Percentiles rank a stretch among this genome's conserved stretches.
These are phyloP conservation scores for Fusarium sororula DNA, from an alignment of 2,329 filamentous ascomycete genomes.

Conservation along the genomic window DNA sequence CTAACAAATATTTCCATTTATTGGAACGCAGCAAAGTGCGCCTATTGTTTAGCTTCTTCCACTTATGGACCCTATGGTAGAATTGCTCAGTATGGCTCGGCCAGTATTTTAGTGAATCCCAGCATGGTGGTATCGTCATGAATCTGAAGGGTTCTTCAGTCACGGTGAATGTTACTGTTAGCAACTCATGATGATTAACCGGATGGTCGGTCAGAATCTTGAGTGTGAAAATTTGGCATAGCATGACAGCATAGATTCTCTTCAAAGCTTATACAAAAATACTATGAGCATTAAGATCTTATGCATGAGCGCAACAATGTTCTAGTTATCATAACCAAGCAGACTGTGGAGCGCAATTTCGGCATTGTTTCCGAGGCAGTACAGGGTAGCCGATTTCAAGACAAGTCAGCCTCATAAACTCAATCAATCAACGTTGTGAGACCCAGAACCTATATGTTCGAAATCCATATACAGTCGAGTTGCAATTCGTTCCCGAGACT, in stretches of 20 bases:
- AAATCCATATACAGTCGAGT: too few relatives aligned
- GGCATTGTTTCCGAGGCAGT: background rate
- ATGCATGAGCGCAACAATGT: background rate
- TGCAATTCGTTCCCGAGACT: background rate
- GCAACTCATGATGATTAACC: background rate
- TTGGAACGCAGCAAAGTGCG: background rate
- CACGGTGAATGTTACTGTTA: fast-evolving
- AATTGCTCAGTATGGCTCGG: background rate
- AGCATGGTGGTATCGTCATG: background rate
- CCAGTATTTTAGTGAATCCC: too few relatives aligned
- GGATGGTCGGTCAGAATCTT: fast-evolving
- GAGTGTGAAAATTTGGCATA: too few relatives aligned
- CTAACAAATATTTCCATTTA: background rate
- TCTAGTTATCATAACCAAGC: too few relatives aligned
- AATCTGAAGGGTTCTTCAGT: background rate
- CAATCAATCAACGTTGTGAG: background rate
- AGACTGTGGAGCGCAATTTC: background rate
- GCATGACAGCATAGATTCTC: too few relatives aligned
- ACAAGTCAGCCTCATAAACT: background rate
- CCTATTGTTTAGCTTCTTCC: background rate
- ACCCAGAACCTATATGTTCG: background rate
- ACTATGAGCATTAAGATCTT: background rate
- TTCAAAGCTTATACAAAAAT: background rate
- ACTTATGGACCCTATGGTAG: background rate
- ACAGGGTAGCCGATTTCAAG: background rate